A percentile compares a stretch with the other conserved stretches of the same genome.
phyloP scores from a whole-genome alignment of 148 eudicot species.

The Persicaria maculosa region DNA sequence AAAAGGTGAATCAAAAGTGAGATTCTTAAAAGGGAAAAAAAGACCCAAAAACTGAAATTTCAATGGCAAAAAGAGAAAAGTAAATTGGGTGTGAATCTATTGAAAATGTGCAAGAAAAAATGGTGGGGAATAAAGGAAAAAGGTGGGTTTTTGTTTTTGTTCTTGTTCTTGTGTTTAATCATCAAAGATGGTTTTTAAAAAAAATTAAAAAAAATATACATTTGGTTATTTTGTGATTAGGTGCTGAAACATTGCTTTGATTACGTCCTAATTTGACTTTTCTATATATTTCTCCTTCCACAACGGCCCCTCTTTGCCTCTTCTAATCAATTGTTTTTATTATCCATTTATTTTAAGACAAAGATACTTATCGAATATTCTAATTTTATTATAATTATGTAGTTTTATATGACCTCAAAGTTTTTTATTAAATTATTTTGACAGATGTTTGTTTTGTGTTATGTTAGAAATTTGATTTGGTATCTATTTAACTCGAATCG shows the following conservation, averaged over 20 bases:
- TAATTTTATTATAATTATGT: too few relatives aligned
- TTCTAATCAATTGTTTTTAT: neutral
- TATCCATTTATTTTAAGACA: too few relatives aligned
- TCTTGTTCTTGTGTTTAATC: neutral
- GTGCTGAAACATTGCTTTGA: constrained; percentile 6
- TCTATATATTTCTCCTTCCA: neutral
- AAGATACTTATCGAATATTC: too few relatives aligned
- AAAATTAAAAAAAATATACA: too few relatives aligned
- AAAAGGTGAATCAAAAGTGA: neutral
- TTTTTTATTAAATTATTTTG: too few relatives aligned
- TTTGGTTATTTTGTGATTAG: too few relatives aligned
- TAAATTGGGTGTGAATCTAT: neutral
- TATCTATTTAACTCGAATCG: too few relatives aligned
- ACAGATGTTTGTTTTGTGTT: too few relatives aligned
- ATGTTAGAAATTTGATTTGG: too few relatives aligned
- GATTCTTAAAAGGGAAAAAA: neutral
- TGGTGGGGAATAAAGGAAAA: neutral
- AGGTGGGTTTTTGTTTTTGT: neutral
- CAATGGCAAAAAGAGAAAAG: neutral
- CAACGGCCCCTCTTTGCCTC: neutral
- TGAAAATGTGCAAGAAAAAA: neutral
- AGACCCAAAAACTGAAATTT: neutral
- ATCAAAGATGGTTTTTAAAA: too few relatives aligned
- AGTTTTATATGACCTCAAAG: too few relatives aligned
- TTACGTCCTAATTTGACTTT: neutral